Percentiles rank a stretch among this genome's conserved stretches.
Evolutionary conservation across 306 rosid species (phyloP).

Genomic region (Gillenia trifoliata): DNA sequence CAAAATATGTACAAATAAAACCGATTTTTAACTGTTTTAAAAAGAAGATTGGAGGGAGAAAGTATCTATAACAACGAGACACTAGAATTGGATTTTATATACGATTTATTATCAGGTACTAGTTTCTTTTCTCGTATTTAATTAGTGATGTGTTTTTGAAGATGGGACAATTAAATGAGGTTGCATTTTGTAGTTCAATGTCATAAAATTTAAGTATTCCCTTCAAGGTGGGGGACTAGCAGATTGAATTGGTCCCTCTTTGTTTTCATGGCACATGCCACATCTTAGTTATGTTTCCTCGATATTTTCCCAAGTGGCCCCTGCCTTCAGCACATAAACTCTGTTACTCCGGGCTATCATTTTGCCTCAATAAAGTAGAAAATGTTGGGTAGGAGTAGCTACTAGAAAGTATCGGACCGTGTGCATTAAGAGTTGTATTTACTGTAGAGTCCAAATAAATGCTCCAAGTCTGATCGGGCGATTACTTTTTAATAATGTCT

Average conservation of each 20-base stretch:
- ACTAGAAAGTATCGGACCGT: not conserved
- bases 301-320: slow-evolving; percentile 23
- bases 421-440: not conserved
- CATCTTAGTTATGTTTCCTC: slow-evolving; percentile 29
- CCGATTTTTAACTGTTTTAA: not conserved
- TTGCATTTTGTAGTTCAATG: slow-evolving; percentile 2
- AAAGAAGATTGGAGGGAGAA: not conserved
- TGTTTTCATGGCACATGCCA: slow-evolving; percentile 34
- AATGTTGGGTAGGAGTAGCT: not conserved
- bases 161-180: slow-evolving; percentile 31
- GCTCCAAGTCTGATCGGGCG: too few species aligned
- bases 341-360: not conserved
- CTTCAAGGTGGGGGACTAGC: slow-evolving; percentile 33
- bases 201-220: slow-evolving; percentile 27
- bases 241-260: slow-evolving; percentile 42
- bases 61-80: too few species aligned
- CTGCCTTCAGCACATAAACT: slow-evolving; percentile 31
- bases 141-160: slow-evolving; percentile 21
- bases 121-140: not conserved
- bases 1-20: not conserved
- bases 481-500: too few species aligned
- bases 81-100: too few species aligned
- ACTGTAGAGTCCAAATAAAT: too few species aligned
- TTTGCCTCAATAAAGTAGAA: not conserved
- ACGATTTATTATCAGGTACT: too few species aligned